Evolutionary conservation across 192 early-diverging fungal species (phyloP).

Genomic region (Rhizoclosmatium globosum): DNA sequence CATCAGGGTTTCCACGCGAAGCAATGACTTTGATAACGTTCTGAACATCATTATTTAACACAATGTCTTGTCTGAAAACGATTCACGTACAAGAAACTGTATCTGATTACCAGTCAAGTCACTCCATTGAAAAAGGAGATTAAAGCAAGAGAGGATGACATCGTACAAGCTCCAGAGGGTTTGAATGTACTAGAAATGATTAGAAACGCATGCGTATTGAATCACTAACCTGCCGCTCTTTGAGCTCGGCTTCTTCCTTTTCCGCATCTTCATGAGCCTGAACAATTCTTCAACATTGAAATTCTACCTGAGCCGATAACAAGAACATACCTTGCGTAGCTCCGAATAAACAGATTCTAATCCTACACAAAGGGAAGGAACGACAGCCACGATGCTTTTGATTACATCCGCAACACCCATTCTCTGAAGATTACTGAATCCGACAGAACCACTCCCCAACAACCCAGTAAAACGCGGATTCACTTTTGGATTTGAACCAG

Average conservation of each 20-base stretch:
- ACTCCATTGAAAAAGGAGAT: slow-evolving; percentile 18
- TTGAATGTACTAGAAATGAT: neutral
- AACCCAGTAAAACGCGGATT: neutral
- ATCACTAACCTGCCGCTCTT: too few relatives aligned
- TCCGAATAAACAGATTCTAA: slow-evolving; percentile 11
- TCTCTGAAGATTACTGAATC: slow-evolving; percentile 5
- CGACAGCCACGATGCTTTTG: neutral
- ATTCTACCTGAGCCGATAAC: neutral
- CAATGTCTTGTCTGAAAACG: neutral
- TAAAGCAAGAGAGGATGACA: slow-evolving; percentile 22
- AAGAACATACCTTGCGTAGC: slow-evolving; percentile 10
- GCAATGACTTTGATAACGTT: slow-evolving; percentile 17
- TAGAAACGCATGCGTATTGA: too few relatives aligned
- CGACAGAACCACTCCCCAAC: slow-evolving; percentile 29
- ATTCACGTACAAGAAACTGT: neutral
- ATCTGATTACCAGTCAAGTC: neutral
- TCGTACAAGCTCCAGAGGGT: slow-evolving; percentile 8
- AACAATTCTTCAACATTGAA: neutral
- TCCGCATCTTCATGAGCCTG: slow-evolving; percentile 5
- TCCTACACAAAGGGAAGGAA: slow-evolving; percentile 16
- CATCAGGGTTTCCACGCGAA: slow-evolving; percentile 23
- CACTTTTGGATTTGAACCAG: slow-evolving; percentile 4
- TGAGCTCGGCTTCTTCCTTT: neutral
- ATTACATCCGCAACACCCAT: neutral
- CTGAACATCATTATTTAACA: neutral